These are phyloP conservation scores for Fusarium goolgardi DNA, from an alignment of 2,329 filamentous ascomycete species.

Conservation along the genomic window DNA sequence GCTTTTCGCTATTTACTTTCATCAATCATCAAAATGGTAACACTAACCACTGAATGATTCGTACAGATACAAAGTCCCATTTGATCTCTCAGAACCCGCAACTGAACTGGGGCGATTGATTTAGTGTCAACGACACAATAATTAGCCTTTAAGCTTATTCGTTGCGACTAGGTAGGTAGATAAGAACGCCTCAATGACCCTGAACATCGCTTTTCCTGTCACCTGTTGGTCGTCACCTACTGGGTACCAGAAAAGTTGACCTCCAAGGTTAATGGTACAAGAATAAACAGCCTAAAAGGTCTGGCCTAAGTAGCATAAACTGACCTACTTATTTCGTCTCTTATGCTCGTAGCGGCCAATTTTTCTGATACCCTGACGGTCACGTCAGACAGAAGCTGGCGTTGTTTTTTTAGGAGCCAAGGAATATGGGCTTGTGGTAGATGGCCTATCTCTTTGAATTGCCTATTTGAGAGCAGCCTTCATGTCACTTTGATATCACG, in stretches of 20 bases:
- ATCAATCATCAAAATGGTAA: background rate
- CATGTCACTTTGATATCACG: background rate
- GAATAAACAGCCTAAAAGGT: no score
- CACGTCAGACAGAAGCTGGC: background rate
- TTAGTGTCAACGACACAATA: background rate
- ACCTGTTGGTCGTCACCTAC: background rate
- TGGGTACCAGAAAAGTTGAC: no score
- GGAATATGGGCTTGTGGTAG: background rate
- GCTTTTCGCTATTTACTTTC: background rate
- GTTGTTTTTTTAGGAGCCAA: background rate
- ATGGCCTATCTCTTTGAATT: background rate
- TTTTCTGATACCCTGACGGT: no score
- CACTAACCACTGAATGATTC: background rate
- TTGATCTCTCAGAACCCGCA: background rate
- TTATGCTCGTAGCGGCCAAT: no score
- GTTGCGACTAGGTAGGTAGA: constrained; percentile 1
- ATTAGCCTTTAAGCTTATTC: constrained; percentile 35
- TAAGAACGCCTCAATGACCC: constrained; percentile 9
- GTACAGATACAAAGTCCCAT: background rate
- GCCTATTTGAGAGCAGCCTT: background rate
- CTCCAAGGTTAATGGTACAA: no score
- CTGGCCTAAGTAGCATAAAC: no score
- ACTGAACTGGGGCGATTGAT: constrained; percentile 3
- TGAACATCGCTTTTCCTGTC: background rate
- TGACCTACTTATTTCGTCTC: no score